Base-by-base conservation (phyloP, 352 stramenopile genomes). In the Thalassiosira exigua region DNA sequence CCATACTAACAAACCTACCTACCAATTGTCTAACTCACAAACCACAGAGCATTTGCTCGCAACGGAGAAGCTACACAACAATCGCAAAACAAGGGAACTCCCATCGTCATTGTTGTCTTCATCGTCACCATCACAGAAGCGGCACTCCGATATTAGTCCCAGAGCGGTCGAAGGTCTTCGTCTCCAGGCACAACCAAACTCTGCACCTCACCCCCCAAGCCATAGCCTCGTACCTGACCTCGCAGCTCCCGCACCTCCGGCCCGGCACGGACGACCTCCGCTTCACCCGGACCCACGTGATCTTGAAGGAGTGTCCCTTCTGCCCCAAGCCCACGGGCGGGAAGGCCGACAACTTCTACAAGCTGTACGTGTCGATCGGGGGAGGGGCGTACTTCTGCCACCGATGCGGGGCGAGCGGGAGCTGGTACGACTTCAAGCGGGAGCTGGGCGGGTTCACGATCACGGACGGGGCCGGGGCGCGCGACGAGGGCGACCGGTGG, bases 371-470 rank as follows among this genome's bases (percentile, higher is more conserved):
- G 0, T 44, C 69, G 32, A 80, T 81, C 4, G 71, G 75, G 1
- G 69, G 61, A 1, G 90, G 90, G 5, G 81, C 85, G 0, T 95
- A 90, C 57, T 93, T 91, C 72, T 95, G 90, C 81, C 87, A 93
- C 79, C 79, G 90, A 22, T 95, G 90, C 60, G 88, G 87, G 2
- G 52, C 62, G 24, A 82, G 82, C 14, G 90, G 90, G 4, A 86
- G 64, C 41, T 95, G 88, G 88, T 93, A 86, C 58, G 88, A 94
- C 77, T 92, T 93, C 21, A 92, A 92, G 58, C 65, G 54, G 14
- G 56, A 72, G 4, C 36, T 92, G 0, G 70, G 75, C 30, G 81
- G 83, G 48, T 79, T 56, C 75, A 48, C 5, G 27, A 33, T 79
- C 17, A 58, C 5, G 17, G 53, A 26, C 46, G 50, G 9, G 33